Evolutionary conservation across 2,329 filamentous ascomycete species (phyloP).

Genomic region (Chrysoporthe puriensis): DNA sequence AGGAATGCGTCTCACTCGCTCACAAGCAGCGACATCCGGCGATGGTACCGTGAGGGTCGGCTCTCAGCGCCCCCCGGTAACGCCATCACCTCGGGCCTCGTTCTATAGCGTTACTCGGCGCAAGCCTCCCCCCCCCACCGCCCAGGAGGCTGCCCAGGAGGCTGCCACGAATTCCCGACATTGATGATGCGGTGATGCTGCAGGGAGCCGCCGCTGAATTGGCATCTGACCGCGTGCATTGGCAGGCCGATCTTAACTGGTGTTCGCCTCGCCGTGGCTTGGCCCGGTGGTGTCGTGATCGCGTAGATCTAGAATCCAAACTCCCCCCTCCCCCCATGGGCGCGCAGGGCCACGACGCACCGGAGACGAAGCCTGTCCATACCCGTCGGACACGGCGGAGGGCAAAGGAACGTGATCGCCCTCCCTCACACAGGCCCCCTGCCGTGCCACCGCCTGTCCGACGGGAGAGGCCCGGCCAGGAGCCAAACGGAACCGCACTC

Average conservation of each 20-base stretch:
- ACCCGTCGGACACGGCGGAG: not conserved
- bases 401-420: not conserved
- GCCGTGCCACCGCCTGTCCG: constrained; percentile 18
- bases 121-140: not conserved
- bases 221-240: not conserved
- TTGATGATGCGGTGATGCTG: constrained; percentile 6
- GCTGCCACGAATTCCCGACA: constrained; percentile 11
- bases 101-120: constrained; percentile 5
- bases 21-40: too few species aligned
- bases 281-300: not conserved
- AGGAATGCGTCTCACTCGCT: too few species aligned
- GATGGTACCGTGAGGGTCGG: too few species aligned
- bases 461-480: not conserved
- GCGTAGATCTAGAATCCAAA: not conserved
- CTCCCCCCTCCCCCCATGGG: not conserved
- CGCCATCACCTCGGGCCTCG: not conserved
- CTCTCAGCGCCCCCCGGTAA: too few species aligned
- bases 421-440: not conserved
- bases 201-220: constrained; percentile 9
- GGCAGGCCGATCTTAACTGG: not conserved
- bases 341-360: too few species aligned
- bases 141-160: not conserved
- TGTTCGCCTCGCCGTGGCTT: not conserved
- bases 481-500: not conserved
- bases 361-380: not conserved